Base-by-base conservation (phyloP, 2,329 filamentous ascomycete species). In the Colletotrichum karsti region DNA sequence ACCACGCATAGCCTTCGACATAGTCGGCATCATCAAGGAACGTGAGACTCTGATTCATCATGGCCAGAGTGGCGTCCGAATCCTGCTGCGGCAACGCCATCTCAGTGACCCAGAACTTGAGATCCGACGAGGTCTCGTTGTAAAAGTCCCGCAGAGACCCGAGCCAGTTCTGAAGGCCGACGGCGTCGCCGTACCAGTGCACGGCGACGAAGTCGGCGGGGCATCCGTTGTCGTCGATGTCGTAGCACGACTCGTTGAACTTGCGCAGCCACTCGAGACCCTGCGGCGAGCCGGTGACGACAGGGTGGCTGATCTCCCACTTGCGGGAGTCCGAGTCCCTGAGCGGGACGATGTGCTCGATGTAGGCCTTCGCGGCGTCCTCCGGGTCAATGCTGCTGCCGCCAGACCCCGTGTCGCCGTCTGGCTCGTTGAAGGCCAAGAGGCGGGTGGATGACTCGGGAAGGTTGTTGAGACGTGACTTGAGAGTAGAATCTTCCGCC, bases 371-470 rank as follows among this genome's bases (percentile, higher is more conserved):
- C 0, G 81, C 81, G 0, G 81, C 81, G 18, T 82, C 80, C 28
- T 78, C 72, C 2, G 81, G 77, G 1, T 73, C 75, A 50, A 83
- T 80, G 8, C 73, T 68, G 58, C 79, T 82, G 22, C 81, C 81
- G 9, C 81, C 81, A 0, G 79, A 78, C 7, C 75, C 75, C 2
- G 75, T 80, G 6, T 76, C 77, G 1, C 80, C 80, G 59, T 83
- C 81, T 1, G 81, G 81, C 61, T 83, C 81, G 65, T 83, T 83
- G 62, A 83, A 83, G 0, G 75, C 75, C 20, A 83, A 74, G 3
- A 83, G 72, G 50, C 81, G 79, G 0, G 76, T 81, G 1, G 81
- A 81, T 2, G 78, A 77, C 4, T 67, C 67, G 0, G 79, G 76
- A 1, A 82, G 72, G 1, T 44, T 48, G 51, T 70, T 62, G 7